Percentiles rank a stretch among this genome's conserved stretches.
phyloP scores from a whole-genome alignment of 169 alveolate genomes.

The Theileria sp. region DNA sequence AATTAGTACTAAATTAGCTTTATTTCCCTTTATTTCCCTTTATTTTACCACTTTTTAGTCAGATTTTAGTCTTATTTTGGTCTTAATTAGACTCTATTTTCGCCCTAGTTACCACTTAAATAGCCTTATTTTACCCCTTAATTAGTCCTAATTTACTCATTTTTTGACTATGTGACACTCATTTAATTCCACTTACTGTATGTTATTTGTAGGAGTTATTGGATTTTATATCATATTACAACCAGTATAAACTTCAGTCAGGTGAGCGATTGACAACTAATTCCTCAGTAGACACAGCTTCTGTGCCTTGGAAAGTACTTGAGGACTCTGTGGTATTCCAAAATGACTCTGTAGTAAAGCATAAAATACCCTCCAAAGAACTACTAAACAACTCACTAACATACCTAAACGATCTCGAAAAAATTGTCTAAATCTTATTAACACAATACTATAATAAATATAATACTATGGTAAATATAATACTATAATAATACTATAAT shows the following conservation, averaged over 20 bases:
- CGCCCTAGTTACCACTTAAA: too few species aligned
- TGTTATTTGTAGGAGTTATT: constrained; percentile 23
- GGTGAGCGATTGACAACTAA: constrained; percentile 9
- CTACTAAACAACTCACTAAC: constrained; percentile 39
- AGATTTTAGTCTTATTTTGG: too few species aligned
- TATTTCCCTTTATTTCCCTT: too few species aligned
- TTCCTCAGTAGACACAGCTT: constrained; percentile 21
- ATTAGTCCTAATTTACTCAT: not conserved
- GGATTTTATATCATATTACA: constrained; percentile 55
- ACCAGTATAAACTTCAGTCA: constrained; percentile 38
- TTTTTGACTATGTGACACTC: too few species aligned
- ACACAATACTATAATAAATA: not conserved
- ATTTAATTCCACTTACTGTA: not conserved
- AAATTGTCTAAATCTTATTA: constrained; percentile 29
- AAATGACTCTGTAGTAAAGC: constrained; percentile 13
- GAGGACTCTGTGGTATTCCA: constrained; percentile 32
- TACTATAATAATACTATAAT: not conserved
- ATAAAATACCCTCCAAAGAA: constrained; percentile 53
- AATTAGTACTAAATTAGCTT: too few species aligned
- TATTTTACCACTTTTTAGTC: too few species aligned
- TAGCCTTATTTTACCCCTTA: not conserved
- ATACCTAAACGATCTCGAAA: constrained; percentile 45
- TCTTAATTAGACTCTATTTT: too few species aligned
- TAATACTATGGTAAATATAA: not conserved
- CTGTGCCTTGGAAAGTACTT: constrained; percentile 39